Base-by-base conservation (phyloP, 768 basidiomycete genomes). In the Boletus speciosus region DNA sequence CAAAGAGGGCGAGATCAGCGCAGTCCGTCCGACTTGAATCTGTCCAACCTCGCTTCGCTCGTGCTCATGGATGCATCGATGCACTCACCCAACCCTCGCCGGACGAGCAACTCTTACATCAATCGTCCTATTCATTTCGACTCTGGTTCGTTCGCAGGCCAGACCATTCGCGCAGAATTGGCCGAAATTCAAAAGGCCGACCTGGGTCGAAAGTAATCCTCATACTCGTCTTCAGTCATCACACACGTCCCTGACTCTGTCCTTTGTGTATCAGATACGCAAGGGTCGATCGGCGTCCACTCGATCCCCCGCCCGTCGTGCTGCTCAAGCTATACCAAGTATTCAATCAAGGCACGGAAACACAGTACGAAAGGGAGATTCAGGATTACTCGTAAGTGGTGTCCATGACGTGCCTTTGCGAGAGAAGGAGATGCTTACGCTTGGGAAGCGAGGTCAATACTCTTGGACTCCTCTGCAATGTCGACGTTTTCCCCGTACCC, bases 391-490 rank as follows among this genome's bases (percentile, higher is more conserved):
- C 79, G 83, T 83, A 61, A 64, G 69, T 57, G 16, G 7, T 25
- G 5, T 7, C 29, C 27, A 5, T 21, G 8, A 7, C 41, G 31
- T 6, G 16, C 41, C 36, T 34, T 35, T 14, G 19, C 6, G 32
- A 25, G 38, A 29, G 3, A 35, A 21, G 39, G 29, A 15, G n/a
- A 39, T 12, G 49, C 53, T 56, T 55, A 63, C 19, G 41, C 58
- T 42, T 19, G 47, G 54, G n/a, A 62, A 89, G 88, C 40, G 78
- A 81, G 39, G 68, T 86, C 42, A 80, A 84, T 51, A 74, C 74
- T n/a, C 75, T 82, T 31, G 90, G 89, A 2, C 74, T 90, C 12
- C 66, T 92, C 15, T 90, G 90, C 68, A 87, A 84, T 3, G 86
- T 88, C 38, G 90, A 91, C 69, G 74, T 92, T 16, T 88, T 88